phyloP scores from a whole-genome alignment of 1,284 basidiomycete species.

The Caloboletus inedulis region DNA sequence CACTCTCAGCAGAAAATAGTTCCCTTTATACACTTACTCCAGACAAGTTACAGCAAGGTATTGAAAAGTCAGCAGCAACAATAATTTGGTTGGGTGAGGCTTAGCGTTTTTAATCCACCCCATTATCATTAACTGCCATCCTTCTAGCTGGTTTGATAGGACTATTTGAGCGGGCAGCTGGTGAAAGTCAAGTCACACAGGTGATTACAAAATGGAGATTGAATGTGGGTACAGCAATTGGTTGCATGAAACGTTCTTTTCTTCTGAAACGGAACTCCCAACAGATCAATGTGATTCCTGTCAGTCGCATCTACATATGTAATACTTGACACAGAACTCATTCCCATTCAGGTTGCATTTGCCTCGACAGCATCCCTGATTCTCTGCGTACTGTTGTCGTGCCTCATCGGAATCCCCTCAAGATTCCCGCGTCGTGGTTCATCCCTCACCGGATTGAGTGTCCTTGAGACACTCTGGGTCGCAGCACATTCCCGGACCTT shows the following conservation, averaged over 20 bases:
- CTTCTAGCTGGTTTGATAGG: conserved; percentile 1
- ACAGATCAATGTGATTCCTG: conserved; percentile 10
- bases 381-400: neutral
- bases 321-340: neutral
- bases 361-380: conserved; percentile 10
- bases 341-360: conserved; percentile 3
- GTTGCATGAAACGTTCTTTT: neutral
- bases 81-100: conserved; percentile 7
- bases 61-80: neutral
- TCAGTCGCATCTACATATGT: neutral
- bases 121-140: neutral
- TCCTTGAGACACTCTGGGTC: conserved; percentile 15
- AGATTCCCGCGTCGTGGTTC: neutral
- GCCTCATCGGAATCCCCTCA: neutral
- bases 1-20: neutral
- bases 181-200: conserved; percentile 3
- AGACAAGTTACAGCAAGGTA: neutral
- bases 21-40: neutral
- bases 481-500: conserved; percentile 5
- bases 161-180: conserved; percentile 7
- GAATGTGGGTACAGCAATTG: conserved; percentile 10
- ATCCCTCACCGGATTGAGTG: conserved; percentile 3
- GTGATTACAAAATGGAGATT: conserved; percentile 11
- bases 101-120: neutral
- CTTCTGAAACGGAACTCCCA: neutral